Evolutionary conservation across 2,329 filamentous ascomycete genomes (phyloP), one percentile per base, ranked within the genome.

Genomic region (Colletotrichum sp.): DNA sequence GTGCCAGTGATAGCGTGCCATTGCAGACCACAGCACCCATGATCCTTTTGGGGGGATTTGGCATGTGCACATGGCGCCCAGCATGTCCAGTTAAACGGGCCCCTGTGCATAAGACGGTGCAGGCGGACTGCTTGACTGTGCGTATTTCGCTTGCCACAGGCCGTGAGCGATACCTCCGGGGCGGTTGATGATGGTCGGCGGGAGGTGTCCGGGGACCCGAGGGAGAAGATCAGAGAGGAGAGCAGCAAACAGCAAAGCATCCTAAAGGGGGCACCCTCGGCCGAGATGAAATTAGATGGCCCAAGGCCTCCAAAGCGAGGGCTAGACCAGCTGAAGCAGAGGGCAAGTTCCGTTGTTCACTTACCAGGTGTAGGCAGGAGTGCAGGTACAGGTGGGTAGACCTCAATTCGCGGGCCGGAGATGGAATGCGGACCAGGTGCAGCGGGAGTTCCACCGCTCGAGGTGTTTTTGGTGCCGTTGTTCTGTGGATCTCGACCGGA

Each of bases 51-150:
- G n/a, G 49, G 21, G 30, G 15, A 10, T 49, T 52, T 64, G 72
- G 52, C 72, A 72, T 75, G 57, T 72, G 72, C 69, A 68, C 62
- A 67, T 66, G 68, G 62, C 68, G 55, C 55, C 34, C 30, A 72
- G 69, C 52, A 63, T 62, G 30, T 60, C 36, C 36, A 16, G 34
- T 24, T 52, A 55, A 62, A 68, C 18, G n/a, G 24, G 6, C 55
- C 57, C 60, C 60, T 55, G 36, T 62, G 39, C 21, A 30, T 68
- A 60, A 60, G 39, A 32, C 13, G 16, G 30, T 34, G 18, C 30
- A 63, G 59, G 30, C 13, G 10, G 39, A 13, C 36, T 32, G 60
- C 60, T 66, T 60, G 36, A 18, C 52, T 60, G 52, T 44, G 70
- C 30, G n/a, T 59, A 70, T 74, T 59, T 74, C 59, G 59, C 32